Conservation (phyloP, 805 yeast species). For the Tetrapisispora fleetii region DNA sequence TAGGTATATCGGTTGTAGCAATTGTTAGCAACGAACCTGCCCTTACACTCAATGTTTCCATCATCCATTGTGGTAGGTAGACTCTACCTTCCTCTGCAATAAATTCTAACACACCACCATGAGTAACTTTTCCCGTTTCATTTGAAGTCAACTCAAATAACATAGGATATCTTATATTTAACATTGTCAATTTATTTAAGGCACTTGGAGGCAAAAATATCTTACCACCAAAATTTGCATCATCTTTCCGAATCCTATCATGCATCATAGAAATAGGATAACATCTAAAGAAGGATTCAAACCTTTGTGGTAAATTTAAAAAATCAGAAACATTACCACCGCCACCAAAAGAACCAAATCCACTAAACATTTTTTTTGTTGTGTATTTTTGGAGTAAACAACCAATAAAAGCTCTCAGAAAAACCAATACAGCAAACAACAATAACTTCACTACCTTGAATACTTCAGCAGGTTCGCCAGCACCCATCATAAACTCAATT, state of each 20-base stretch:
- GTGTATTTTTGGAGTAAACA: not conserved
- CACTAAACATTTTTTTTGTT: slow-evolving; percentile 28
- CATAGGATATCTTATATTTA: slow-evolving; percentile 95
- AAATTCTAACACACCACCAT: slow-evolving; percentile 92
- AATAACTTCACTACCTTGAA: too few relatives aligned
- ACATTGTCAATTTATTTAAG: slow-evolving; percentile 74
- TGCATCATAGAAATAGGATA: slow-evolving; percentile 91
- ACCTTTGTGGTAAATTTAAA: slow-evolving; percentile 34
- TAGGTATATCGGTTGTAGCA: slow-evolving; percentile 66
- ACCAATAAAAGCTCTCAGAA: not conserved
- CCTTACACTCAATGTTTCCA: slow-evolving; percentile 57
- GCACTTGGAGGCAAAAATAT: slow-evolving; percentile 92
- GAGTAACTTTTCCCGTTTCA: slow-evolving; percentile 51
- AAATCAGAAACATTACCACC: slow-evolving; percentile 15
- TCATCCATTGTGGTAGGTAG: slow-evolving; percentile 95
- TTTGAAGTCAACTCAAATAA: slow-evolving; percentile 71
- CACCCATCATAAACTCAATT: too few relatives aligned
- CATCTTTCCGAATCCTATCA: slow-evolving; percentile 58
- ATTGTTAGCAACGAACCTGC: slow-evolving; percentile 80
- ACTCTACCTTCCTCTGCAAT: slow-evolving; percentile 96
- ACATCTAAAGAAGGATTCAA: slow-evolving; percentile 84
- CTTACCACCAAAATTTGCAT: slow-evolving; percentile 89
- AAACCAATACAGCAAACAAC: too few relatives aligned
- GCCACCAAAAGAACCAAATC: slow-evolving; percentile 23
- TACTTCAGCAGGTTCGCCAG: too few relatives aligned